Conservation (phyloP, 192 early-diverging fungal species). For the Backusella liffmaniae region DNA sequence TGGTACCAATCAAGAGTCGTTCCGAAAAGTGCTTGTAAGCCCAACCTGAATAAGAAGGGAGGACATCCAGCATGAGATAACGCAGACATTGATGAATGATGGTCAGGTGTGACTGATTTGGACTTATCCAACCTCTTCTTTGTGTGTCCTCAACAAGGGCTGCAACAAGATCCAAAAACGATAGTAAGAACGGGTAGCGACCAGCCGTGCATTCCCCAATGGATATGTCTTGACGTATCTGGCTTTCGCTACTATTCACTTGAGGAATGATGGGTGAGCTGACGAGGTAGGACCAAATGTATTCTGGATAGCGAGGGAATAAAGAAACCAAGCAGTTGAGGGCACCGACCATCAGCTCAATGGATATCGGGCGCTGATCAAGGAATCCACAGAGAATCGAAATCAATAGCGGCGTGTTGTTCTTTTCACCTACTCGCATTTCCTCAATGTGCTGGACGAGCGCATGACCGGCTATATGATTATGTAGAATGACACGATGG, state of each 20-base stretch:
- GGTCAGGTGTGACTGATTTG: constrained; percentile 6
- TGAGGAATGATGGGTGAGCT: constrained; percentile 20
- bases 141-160: constrained; percentile 27
- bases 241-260: not conserved
- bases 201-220: constrained; percentile 18
- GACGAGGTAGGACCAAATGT: constrained; percentile 26
- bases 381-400: constrained; percentile 9
- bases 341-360: constrained; percentile 2
- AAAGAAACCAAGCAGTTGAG: constrained; percentile 20
- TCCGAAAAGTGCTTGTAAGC: constrained; percentile 27
- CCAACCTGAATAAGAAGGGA: constrained; percentile 33
- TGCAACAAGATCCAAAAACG: constrained; percentile 33
- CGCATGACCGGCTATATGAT: not conserved
- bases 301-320: constrained; percentile 15
- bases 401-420: not conserved
- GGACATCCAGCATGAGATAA: constrained; percentile 25
- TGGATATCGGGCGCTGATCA: not conserved
- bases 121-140: constrained; percentile 13
- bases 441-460: constrained; percentile 23
- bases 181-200: constrained; percentile 21
- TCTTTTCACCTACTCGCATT: not conserved
- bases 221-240: constrained; percentile 14
- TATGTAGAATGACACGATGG: not conserved
- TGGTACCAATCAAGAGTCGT: constrained; percentile 27
- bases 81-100: constrained; percentile 17